Conservation (phyloP, 2,329 filamentous ascomycete genomes). For the Talaromyces verruculosus region DNA sequence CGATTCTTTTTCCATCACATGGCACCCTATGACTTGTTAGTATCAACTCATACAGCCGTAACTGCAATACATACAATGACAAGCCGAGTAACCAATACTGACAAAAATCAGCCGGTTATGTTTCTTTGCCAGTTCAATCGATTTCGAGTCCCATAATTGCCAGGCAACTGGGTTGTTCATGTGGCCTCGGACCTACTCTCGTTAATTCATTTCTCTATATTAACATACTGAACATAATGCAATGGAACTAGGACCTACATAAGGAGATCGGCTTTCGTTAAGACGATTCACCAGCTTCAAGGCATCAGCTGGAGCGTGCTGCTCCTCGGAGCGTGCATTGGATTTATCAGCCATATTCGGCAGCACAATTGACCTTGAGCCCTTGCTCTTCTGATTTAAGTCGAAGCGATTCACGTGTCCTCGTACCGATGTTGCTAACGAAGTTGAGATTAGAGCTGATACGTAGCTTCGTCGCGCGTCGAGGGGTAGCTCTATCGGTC, state of each 20-base stretch:
- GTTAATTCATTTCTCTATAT: not conserved
- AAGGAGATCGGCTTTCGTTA: constrained; percentile 63
- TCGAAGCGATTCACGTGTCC: not conserved
- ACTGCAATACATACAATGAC: constrained; percentile 69
- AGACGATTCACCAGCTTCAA: constrained; percentile 56
- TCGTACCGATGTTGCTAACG: not conserved
- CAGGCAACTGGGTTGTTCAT: constrained; percentile 81
- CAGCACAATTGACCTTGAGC: not conserved
- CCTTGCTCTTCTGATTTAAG: not conserved
- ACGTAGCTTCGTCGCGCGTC: constrained; percentile 6
- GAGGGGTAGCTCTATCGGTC: constrained; percentile 19
- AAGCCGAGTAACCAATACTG: constrained; percentile 92
- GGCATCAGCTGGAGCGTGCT: constrained; percentile 27
- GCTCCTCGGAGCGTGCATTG: constrained; percentile 31
- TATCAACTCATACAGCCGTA: not conserved
- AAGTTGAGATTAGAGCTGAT: constrained; percentile 1
- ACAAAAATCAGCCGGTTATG: constrained; percentile 89
- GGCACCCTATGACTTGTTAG: constrained; percentile 60
- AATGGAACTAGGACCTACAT: constrained; percentile 51
- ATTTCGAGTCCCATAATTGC: constrained; percentile 81
- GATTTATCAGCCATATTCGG: constrained; percentile 31
- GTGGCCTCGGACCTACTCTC: constrained; percentile 65
- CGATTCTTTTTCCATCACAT: constrained; percentile 89
- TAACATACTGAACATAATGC: not conserved
- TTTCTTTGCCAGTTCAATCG: constrained; percentile 71